Evolutionary conservation across 805 yeast genomes (phyloP), one percentile per base, ranked within the genome.

Genomic region (Monosporozyma aerobia): DNA sequence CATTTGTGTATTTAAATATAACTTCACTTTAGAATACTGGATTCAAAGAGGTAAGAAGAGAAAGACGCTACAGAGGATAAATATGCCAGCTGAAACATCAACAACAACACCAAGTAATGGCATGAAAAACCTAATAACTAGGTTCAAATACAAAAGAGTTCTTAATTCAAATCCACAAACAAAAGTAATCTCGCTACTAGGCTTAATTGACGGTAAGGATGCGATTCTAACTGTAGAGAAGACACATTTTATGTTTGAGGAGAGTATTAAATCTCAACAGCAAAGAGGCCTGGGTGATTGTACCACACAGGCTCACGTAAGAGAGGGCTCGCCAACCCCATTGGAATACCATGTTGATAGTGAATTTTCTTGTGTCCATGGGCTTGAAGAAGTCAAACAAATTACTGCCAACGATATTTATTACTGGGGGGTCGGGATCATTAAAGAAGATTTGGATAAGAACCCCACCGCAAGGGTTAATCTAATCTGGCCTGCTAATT

Each of bases 401-500:
- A 74, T 83, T n/a, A 83, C 86, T 14, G 64, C 70, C n/a, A 92
- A 94, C 65, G 97, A 88, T 59, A 81, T 90, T 0, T 92, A 90
- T 63, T 77, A 76, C 56, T 92, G 98, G 97, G 87, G 88, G 13
- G 67, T 78, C 48, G 78, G 79, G 0, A 67, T 77, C 0, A 57
- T 85, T 44, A 58, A 59, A 3, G 83, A 80, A 56, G 72, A 76
- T 48, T 54, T 80, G 16, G 72, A 70, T 0, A 56, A 58, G 0
- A 59, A 59, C 5, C 87, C 94, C 0, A 76, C 81, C 0, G 82
- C 83, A 13, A 90, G 90, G 62, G 60, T 88, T 52, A 89, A 85
- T 59, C 59, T 92, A 52, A 82, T 92, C 27, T 89, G 80, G 65
- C 99, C 99, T 1, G 98, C 98, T 0, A 85, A 97, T 0, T 82